phyloP scores from a whole-genome alignment of 805 yeast genomes.

The Zygosaccharomyces bailii region DNA sequence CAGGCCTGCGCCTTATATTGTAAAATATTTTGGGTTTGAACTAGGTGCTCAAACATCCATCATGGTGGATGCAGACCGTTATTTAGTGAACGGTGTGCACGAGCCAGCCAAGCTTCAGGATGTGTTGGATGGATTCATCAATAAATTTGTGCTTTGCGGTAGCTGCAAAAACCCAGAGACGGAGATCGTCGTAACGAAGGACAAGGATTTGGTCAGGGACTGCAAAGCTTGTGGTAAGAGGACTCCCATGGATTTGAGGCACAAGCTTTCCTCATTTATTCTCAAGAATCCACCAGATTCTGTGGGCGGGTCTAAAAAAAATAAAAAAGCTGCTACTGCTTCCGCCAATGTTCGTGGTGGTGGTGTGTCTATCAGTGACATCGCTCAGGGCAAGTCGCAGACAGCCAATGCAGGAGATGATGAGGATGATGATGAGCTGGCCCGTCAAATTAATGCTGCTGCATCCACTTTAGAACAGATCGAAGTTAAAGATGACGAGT shows the following conservation, averaged over 20 bases:
- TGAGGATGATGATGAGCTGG: conserved; percentile 66
- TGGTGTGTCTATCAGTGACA: conserved; percentile 75
- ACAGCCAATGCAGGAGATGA: conserved; percentile 32
- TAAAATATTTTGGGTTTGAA: conserved; percentile 94
- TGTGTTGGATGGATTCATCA: conserved; percentile 88
- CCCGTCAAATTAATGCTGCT: conserved; percentile 78
- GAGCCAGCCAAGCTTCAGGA: conserved; percentile 90
- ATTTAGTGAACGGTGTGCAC: conserved; percentile 91
- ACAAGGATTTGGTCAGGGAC: conserved; percentile 74
- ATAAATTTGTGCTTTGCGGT: conserved; percentile 88
- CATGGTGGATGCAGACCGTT: conserved; percentile 78
- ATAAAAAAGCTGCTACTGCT: conserved; percentile 81
- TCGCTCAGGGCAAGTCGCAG: conserved; percentile 54
- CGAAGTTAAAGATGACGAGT: conserved; percentile 79
- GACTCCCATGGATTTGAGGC: conserved; percentile 77
- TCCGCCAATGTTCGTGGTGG: conserved; percentile 87
- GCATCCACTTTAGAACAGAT: conserved; percentile 67
- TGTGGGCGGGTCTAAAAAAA: conserved; percentile 52
- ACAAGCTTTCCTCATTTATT: conserved; percentile 81
- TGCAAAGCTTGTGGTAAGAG: conserved; percentile 98
- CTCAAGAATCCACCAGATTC: conserved; percentile 81
- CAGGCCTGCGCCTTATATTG: conserved; percentile 87
- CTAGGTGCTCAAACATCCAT: conserved; percentile 93
- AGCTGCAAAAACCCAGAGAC: conserved; percentile 98
- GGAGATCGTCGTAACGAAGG: conserved; percentile 69